Evolutionary conservation across 2,329 filamentous ascomycete genomes (phyloP).

Genomic region (Xylariaceae sp.): DNA sequence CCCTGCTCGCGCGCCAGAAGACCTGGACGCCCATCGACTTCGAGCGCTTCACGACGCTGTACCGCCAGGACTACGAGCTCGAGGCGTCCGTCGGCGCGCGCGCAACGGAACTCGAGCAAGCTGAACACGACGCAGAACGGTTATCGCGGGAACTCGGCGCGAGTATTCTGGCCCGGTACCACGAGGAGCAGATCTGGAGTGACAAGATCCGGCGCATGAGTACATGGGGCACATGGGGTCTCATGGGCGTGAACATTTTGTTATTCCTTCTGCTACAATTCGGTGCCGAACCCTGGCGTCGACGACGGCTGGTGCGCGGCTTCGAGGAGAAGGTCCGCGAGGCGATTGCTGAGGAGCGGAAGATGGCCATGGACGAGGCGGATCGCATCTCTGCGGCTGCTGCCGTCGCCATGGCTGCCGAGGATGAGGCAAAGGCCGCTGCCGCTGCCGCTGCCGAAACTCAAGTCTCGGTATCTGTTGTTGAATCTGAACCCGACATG

Average conservation of each 20-base stretch:
- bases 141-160: slow-evolving; percentile 70
- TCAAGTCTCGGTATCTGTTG: not conserved
- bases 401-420: slow-evolving; percentile 7
- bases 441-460: slow-evolving; percentile 8
- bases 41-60: slow-evolving; percentile 89
- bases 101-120: slow-evolving; percentile 62
- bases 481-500: not conserved
- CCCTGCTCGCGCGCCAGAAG: slow-evolving; percentile 87
- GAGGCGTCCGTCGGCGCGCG: slow-evolving; percentile 76
- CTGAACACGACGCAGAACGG: slow-evolving; percentile 76
- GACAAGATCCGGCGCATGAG: slow-evolving; percentile 94
- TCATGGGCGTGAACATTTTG: slow-evolving; percentile 95
- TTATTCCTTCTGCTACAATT: slow-evolving; percentile 83
- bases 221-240: slow-evolving; percentile 96
- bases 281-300: slow-evolving; percentile 87
- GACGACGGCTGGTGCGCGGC: slow-evolving; percentile 71
- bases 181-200: slow-evolving; percentile 99
- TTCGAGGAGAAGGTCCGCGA: slow-evolving; percentile 72
- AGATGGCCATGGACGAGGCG: slow-evolving; percentile 22
- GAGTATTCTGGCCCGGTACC: slow-evolving; percentile 83
- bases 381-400: slow-evolving; percentile 17
- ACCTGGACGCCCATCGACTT: slow-evolving; percentile 82
- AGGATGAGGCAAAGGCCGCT: not conserved
- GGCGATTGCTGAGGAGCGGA: slow-evolving; percentile 62
- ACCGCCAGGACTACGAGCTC: slow-evolving; percentile 87